Base-by-base conservation (phyloP, 2,329 filamentous ascomycete genomes). In the Fusarium siculi region DNA sequence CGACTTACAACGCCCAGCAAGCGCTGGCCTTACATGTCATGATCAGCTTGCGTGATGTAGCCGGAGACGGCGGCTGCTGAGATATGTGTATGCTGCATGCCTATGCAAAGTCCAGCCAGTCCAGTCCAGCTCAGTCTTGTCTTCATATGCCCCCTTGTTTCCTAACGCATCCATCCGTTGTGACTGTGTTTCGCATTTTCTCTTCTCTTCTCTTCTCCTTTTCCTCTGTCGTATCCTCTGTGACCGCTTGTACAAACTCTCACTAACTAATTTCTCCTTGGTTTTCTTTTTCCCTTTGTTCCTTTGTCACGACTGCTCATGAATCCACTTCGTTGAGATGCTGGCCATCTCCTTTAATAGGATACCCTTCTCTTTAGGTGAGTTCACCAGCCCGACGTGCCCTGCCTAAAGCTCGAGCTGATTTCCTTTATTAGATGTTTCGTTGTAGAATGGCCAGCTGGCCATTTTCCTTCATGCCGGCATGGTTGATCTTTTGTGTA, bases 361-460 rank as follows among this genome's bases (percentile, higher is more conserved):
- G 39, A 74, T 73, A 68, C 68, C 66, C 64, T 70, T 70, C 54
- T 68, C 64, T 68, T 69, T 79, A 79, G 77, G 77, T 79, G 56
- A 75, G 75, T 37, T 32, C 10, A 23, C 12, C 43, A 49, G 16
- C 23, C 42, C n/a, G 54, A 42, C 32, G 11, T 25, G 28, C 49
- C 40, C 12, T 36, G 42, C 23, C n/a, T 39, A 36, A 10, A 47
- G 49, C 50, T 56, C 52, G 59, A 43, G 44, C 68, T 72, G 28
- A 70, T 25, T 55, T 44, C 18, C 7, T n/a, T 39, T 15, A 32
- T 49, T 64, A 85, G 84, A 86, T 84, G 82, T 81, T 79, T 78
- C 76, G 78, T 74, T 76, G 78, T 81, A 86, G 81, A 79, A 86
- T 86, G 85, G 82, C 82, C 77, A 74, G 68, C 67, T 79, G 78